These are phyloP conservation scores for Durio zibethinus DNA, from an alignment of 345 rosid genomes.

Conservation along the genomic window DNA sequence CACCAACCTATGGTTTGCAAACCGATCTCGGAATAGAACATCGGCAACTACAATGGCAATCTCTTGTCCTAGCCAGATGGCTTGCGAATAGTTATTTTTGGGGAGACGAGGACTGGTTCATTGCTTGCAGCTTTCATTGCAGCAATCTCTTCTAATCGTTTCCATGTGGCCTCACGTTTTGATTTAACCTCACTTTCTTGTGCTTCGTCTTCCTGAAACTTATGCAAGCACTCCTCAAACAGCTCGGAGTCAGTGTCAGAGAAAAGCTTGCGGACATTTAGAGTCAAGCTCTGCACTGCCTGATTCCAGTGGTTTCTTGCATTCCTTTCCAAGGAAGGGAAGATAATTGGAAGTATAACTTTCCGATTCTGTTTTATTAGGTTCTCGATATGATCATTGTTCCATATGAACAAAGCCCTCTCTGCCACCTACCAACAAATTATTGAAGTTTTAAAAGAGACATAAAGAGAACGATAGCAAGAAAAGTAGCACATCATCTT, in stretches of 20 bases:
- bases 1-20: constrained; percentile 16
- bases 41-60: neutral
- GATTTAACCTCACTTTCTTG: constrained; percentile 43
- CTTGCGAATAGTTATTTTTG: constrained; percentile 18
- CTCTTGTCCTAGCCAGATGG: constrained; percentile 33
- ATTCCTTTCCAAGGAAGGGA: constrained; percentile 69
- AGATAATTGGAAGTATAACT: constrained; percentile 72
- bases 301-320: constrained; percentile 77
- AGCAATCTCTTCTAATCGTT: constrained; percentile 66
- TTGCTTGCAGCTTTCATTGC: constrained; percentile 50
- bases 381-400: constrained; percentile 80
- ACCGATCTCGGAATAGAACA: constrained; percentile 1
- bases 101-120: constrained; percentile 46
- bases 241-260: constrained; percentile 67
- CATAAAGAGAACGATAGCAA: neutral
- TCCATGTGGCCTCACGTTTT: constrained; percentile 62
- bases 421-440: constrained; percentile 63
- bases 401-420: constrained; percentile 81
- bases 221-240: constrained; percentile 62
- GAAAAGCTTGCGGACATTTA: constrained; percentile 73
- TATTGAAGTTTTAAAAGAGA: neutral
- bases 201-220: constrained; percentile 61
- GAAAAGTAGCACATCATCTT: neutral
- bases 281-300: constrained; percentile 73
- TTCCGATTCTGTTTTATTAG: constrained; percentile 72